Percentiles rank a stretch among this genome's conserved stretches.
phyloP scores from a whole-genome alignment of 164 flowering plant genomes.

The Saururus chinensis region DNA sequence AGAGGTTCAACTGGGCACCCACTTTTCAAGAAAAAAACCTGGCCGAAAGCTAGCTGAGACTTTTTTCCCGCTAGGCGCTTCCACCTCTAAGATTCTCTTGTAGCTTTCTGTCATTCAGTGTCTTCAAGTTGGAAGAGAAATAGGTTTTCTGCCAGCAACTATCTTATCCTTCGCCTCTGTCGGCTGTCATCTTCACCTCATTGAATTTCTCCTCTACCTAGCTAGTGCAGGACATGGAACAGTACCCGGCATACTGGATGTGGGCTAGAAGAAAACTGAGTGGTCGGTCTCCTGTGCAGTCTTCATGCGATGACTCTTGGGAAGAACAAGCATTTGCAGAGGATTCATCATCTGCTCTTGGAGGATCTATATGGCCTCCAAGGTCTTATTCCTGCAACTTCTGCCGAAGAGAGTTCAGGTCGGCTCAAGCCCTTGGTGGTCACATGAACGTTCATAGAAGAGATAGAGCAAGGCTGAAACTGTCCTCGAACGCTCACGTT shows the following conservation, averaged over 20 bases:
- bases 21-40: no score
- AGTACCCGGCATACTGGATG: background rate
- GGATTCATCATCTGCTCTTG: conserved; percentile 65
- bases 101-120: background rate
- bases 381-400: conserved; percentile 85
- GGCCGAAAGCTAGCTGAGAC: background rate
- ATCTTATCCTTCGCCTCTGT: background rate
- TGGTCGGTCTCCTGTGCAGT: background rate
- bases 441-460: conserved; percentile 88
- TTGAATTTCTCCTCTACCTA: no score
- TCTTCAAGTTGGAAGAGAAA: background rate
- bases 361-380: conserved; percentile 88
- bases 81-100: background rate
- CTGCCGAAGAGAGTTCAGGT: conserved; percentile 75
- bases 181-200: background rate
- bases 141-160: background rate
- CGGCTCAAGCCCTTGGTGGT: conserved; percentile 64
- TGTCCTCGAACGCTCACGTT: conserved; percentile 21
- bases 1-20: no score
- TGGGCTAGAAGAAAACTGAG: conserved; percentile 1
- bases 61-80: background rate
- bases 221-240: background rate
- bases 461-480: conserved; percentile 73
- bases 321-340: conserved; percentile 91
- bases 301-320: conserved; percentile 50